These are phyloP conservation scores for Cladosporium sp. DNA, from an alignment of 2,329 filamentous ascomycete genomes.

Conservation along the genomic window DNA sequence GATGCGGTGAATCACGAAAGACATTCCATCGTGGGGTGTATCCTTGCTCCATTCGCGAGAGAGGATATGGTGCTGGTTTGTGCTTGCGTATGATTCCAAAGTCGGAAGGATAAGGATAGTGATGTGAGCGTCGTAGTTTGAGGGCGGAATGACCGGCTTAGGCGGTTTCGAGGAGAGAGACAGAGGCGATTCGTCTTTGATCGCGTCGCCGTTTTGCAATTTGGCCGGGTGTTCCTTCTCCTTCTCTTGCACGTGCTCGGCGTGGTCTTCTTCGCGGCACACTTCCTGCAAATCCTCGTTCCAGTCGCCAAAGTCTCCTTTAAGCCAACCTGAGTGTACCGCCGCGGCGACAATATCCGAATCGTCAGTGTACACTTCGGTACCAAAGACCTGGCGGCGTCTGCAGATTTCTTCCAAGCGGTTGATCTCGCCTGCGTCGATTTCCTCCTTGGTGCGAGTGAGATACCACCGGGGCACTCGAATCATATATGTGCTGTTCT, in stretches of 20 bases:
- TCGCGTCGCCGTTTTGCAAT: background rate
- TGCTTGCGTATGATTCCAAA: conserved; percentile 73
- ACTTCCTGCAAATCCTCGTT: conserved; percentile 38
- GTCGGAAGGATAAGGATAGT: conserved; percentile 80
- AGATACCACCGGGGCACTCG: conserved; percentile 82
- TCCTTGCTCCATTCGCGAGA: conserved; percentile 75
- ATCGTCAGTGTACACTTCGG: conserved; percentile 93
- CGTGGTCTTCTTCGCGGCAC: conserved; percentile 38
- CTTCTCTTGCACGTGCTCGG: conserved; percentile 27
- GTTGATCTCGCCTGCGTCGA: conserved; percentile 41
- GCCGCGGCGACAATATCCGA: conserved; percentile 90
- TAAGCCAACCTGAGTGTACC: conserved; percentile 90
- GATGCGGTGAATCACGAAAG: conserved; percentile 79
- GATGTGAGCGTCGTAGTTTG: conserved; percentile 79
- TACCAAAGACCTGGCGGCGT: conserved; percentile 84
- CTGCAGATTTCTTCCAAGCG: conserved; percentile 82
- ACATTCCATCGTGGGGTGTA: conserved; percentile 74
- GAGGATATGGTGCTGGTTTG: conserved; percentile 76
- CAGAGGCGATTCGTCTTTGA: conserved; percentile 23
- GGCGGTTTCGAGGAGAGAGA: conserved; percentile 37
- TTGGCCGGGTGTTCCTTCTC: conserved; percentile 27
- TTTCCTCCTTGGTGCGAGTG: conserved; percentile 21
- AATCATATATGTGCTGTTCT: conserved; percentile 88
- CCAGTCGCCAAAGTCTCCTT: conserved; percentile 76
- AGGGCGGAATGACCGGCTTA: conserved; percentile 65